These are phyloP conservation scores for Sonneratia caseolaris DNA, from an alignment of 345 rosid genomes.

Conservation along the genomic window DNA sequence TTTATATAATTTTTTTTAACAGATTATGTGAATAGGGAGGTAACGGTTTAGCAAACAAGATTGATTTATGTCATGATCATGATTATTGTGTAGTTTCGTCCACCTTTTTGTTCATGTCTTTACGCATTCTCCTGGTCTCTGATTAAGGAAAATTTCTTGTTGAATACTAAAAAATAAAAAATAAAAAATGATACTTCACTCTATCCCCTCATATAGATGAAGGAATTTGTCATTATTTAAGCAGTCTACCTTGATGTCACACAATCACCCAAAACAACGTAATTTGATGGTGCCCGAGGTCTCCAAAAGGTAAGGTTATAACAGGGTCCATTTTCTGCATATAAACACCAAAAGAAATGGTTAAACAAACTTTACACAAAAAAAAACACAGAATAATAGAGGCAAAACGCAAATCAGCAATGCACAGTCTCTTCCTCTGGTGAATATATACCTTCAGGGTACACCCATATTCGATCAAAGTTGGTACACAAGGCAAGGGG, in stretches of 20 bases:
- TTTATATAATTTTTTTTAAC: no score
- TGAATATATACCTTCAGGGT: conserved; percentile 57
- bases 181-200: neutral
- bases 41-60: no score
- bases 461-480: conserved; percentile 78
- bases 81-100: no score
- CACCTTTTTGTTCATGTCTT: no score
- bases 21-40: no score
- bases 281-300: conserved; percentile 88
- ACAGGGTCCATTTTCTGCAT: conserved; percentile 60
- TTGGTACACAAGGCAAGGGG: conserved; percentile 84
- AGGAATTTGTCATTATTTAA: neutral
- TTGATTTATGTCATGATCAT: no score
- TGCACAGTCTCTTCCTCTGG: neutral
- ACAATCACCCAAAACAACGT: conserved; percentile 93
- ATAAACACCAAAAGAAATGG: neutral
- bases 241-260: conserved; percentile 82
- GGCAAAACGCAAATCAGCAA: neutral
- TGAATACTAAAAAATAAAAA: neutral
- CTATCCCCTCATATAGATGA: neutral
- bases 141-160: no score
- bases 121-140: no score
- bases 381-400: neutral
- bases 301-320: conserved; percentile 93
- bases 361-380: neutral